These are phyloP conservation scores for Irpex sp. DNA, from an alignment of 1,284 basidiomycete genomes.

Conservation along the genomic window DNA sequence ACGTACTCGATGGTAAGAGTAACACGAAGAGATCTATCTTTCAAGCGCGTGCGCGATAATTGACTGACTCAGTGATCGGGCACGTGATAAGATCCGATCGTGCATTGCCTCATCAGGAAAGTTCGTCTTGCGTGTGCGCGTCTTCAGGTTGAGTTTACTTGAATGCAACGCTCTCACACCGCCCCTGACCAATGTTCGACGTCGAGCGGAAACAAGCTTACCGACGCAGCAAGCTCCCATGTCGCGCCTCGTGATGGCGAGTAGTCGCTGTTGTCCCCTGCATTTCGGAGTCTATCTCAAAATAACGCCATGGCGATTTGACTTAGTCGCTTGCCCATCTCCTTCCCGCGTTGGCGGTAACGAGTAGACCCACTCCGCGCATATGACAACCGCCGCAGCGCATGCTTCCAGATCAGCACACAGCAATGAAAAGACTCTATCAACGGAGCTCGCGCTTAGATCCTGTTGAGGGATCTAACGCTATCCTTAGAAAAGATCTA, in stretches of 20 bases:
- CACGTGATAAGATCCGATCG: constrained; percentile 1
- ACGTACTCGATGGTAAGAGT: not conserved
- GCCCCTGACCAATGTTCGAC: not conserved
- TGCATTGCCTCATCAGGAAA: not conserved
- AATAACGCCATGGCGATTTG: not conserved
- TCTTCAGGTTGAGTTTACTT: not conserved
- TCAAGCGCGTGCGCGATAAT: not conserved
- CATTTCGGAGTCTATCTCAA: not conserved
- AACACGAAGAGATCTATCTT: not conserved
- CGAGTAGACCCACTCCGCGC: not conserved
- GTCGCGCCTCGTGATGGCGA: not conserved
- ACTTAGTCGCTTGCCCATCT: not conserved
- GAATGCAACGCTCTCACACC: not conserved
- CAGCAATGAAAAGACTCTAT: not conserved
- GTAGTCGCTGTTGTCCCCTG: not conserved
- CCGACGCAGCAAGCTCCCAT: not conserved
- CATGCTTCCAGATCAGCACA: not conserved
- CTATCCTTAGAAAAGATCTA: not conserved
- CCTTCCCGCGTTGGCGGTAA: not conserved
- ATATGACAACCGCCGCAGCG: not conserved
- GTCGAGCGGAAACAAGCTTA: not conserved
- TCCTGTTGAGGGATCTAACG: not conserved
- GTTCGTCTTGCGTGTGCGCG: not conserved
- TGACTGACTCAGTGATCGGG: constrained; percentile 2
- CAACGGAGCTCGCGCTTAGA: not conserved